Evolutionary conservation across 1,139 yeast genomes (phyloP).

Genomic region (Pichia sp.): DNA sequence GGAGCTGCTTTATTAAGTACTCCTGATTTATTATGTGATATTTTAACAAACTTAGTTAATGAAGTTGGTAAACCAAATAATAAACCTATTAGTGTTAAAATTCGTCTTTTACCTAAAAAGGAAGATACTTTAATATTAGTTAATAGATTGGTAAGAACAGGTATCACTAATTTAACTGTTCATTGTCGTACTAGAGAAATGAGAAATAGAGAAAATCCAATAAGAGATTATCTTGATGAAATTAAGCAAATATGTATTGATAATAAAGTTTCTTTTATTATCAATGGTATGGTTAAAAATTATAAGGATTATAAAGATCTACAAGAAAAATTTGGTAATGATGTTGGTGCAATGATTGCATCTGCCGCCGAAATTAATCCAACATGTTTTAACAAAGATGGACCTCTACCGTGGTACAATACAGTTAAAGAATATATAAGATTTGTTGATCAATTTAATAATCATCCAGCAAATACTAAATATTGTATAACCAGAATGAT

Average conservation of each 20-base stretch:
- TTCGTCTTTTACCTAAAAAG: slow-evolving; percentile 61
- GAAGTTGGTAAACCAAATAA: slow-evolving; percentile 72
- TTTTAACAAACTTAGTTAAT: slow-evolving; percentile 59
- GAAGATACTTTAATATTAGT: slow-evolving; percentile 61
- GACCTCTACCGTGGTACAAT: slow-evolving; percentile 50
- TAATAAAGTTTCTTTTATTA: slow-evolving; percentile 63
- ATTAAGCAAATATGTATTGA: slow-evolving; percentile 58
- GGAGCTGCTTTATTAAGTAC: slow-evolving; percentile 87
- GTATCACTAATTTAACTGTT: slow-evolving; percentile 76
- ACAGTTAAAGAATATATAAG: slow-evolving; percentile 50
- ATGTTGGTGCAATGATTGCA: slow-evolving; percentile 89
- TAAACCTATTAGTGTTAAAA: slow-evolving; percentile 89
- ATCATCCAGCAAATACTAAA: slow-evolving; percentile 67
- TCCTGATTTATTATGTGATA: slow-evolving; percentile 70
- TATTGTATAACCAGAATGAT: slow-evolving; percentile 71
- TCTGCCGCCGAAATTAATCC: slow-evolving; percentile 86
- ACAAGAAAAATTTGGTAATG: slow-evolving; percentile 45
- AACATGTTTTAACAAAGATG: slow-evolving; percentile 51
- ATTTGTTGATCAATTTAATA: slow-evolving; percentile 51
- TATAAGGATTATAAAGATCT: slow-evolving; percentile 50
- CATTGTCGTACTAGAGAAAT: slow-evolving; percentile 87
- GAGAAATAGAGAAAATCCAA: slow-evolving; percentile 83
- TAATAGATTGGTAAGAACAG: slow-evolving; percentile 63
- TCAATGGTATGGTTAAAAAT: slow-evolving; percentile 71
- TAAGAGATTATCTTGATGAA: slow-evolving; percentile 56